Conservation (phyloP, 305 asterid genomes). For the Solanum chacoense region DNA sequence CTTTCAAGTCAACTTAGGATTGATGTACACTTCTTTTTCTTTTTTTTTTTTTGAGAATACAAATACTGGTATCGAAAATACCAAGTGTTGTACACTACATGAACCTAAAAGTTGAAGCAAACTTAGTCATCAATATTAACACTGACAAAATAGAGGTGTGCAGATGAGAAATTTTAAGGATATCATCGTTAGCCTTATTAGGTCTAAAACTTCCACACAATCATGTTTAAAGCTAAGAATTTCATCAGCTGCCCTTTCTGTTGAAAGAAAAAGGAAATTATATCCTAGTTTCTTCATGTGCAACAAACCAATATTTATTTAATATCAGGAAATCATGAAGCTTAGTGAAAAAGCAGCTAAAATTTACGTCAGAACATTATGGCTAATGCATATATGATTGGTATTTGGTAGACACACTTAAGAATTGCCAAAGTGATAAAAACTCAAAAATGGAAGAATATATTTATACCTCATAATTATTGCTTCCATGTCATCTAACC, state of each 20-base stretch:
- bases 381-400: background rate
- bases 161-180: background rate
- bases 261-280: background rate
- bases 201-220: background rate
- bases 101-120: background rate
- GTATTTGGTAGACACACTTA: background rate
- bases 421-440: background rate
- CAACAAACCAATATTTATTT: background rate
- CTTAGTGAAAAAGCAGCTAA: background rate
- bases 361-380: background rate
- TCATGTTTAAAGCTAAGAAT: background rate
- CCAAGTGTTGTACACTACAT: background rate
- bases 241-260: background rate
- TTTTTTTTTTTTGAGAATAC: background rate
- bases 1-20: background rate
- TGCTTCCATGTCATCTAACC: background rate
- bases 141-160: background rate
- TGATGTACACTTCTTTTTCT: background rate
- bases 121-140: background rate
- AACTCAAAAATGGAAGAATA: background rate
- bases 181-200: background rate
- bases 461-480: background rate
- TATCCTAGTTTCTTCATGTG: background rate
- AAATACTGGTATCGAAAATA: background rate
- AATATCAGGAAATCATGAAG: background rate